These are phyloP conservation scores for Fermentozyma sake DNA, from an alignment of 1,139 yeast species.

Conservation along the genomic window DNA sequence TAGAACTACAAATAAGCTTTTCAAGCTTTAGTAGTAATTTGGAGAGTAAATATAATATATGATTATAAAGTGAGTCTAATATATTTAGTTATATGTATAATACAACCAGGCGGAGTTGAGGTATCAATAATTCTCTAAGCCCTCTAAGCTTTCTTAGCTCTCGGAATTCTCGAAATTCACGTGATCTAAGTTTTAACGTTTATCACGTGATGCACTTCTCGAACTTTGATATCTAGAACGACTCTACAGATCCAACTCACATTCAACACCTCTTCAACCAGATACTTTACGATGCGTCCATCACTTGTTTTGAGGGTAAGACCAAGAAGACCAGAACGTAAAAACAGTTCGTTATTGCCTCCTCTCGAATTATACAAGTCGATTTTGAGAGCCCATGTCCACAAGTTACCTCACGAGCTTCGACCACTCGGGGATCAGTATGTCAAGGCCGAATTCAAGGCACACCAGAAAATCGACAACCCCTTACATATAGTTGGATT, in stretches of 20 bases:
- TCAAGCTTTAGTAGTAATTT: no score
- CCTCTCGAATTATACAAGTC: constrained; percentile 75
- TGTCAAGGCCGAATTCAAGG: constrained; percentile 83
- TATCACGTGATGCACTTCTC: constrained; percentile 2
- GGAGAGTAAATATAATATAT: no score
- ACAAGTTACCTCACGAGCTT: constrained; percentile 59
- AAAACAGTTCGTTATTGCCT: constrained; percentile 63
- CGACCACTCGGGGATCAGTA: constrained; percentile 83
- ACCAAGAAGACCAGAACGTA: constrained; percentile 55
- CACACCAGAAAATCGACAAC: constrained; percentile 79
- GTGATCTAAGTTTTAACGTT: no score
- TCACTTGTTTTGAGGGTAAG: constrained; percentile 42
- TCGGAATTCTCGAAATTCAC: no score
- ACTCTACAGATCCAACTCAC: no score
- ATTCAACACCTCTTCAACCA: not conserved
- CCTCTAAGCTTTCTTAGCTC: no score
- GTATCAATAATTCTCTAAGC: no score
- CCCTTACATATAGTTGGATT: constrained; percentile 94
- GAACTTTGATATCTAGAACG: no score
- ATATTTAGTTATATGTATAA: no score
- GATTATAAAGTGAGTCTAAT: no score
- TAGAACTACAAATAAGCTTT: no score
- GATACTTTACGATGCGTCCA: constrained; percentile 62
- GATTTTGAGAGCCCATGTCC: constrained; percentile 73
- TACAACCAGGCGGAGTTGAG: no score